Evolutionary conservation across 257 asterid genomes (phyloP), one percentile per base, ranked within the genome.

Genomic region (Scutellaria baicalensis): DNA sequence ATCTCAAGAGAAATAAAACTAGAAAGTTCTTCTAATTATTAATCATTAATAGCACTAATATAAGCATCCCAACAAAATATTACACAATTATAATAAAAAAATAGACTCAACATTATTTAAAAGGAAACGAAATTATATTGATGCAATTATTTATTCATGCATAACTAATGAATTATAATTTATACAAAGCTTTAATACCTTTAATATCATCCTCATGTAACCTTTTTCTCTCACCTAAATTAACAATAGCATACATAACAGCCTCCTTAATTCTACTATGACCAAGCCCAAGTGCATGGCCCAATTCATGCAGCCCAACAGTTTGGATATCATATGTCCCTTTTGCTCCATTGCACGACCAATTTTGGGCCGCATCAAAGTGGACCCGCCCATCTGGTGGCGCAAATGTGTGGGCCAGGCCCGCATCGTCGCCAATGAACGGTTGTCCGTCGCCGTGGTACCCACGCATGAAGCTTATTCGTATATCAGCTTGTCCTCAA

Each of bases 301-400:
- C 82, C 59, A 73, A 59, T 55, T 78, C 76, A 35, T 64, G 82
- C 21, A 64, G 35, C 18, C 65, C 79, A 42, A 64, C 73, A 0
- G 77, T 57, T 39, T 64, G 54, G 6, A 76, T n/a, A 58, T 76
- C 73, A 27, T 20, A 64, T 0, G 65, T 44, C 6, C 33, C 10
- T 10, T 3, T 12, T 13, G 49, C 40, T 52, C 1, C 63, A 16
- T n/a, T 45, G 3, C 55, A 1, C 0, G 80, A 55, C 76, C 69
- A 70, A 2, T 31, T 54, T 57, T 56, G 40, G 6, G 44, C 39
- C 3, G 60, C 61, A 59, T 77, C 58, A 13, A 77, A 77, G 66
- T 77, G 81, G 20, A 71, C 54, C 70, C 70, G 40, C 3, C 77
- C 81, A 35, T 77, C 71, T 5, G 48, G 66, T 0, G 80, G 77